Percentiles rank a stretch among this genome's conserved stretches.
Conservation (phyloP, 768 basidiomycete species). For the Tylopilus plumbeoviolaceoides region DNA sequence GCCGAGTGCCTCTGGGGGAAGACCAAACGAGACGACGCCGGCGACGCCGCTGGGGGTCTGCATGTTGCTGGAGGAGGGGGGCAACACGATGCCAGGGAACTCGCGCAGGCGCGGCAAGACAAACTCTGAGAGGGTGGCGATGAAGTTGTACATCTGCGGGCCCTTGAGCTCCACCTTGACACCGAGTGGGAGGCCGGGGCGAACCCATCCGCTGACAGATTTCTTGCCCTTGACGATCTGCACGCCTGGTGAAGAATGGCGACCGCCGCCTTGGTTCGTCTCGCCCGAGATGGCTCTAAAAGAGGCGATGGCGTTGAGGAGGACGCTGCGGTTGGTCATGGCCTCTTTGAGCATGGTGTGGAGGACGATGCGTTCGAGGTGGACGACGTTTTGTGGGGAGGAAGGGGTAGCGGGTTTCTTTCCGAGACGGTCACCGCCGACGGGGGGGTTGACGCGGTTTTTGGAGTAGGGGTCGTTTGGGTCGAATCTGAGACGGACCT, state of each 20-base stretch:
- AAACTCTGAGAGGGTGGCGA: constrained; percentile 84
- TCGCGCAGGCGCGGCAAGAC: constrained; percentile 93
- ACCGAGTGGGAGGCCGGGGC: constrained; percentile 77
- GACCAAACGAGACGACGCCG: constrained; percentile 87
- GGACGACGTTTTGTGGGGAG: constrained; percentile 64
- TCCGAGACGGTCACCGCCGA: constrained; percentile 66
- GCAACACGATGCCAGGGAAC: constrained; percentile 78
- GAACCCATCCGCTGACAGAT: constrained; percentile 77
- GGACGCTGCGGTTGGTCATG: constrained; percentile 59
- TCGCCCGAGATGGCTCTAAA: constrained; percentile 86
- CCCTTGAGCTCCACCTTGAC: constrained; percentile 90
- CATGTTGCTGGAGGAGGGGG: constrained; percentile 64
- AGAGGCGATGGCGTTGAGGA: constrained; percentile 85
- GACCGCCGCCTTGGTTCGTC: constrained; percentile 67
- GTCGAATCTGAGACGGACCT: constrained; percentile 68
- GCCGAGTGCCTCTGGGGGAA: constrained; percentile 78
- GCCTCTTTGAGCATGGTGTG: constrained; percentile 87
- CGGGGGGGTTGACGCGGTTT: constrained; percentile 69
- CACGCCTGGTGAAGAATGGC: constrained; percentile 67
- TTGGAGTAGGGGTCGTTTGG: constrained; percentile 78
- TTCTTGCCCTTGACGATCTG: constrained; percentile 69
- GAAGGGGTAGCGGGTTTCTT: constrained; percentile 64
- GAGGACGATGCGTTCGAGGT: constrained; percentile 79
- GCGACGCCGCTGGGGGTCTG: constrained; percentile 74
- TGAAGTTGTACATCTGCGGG: constrained; percentile 92